These are phyloP conservation scores for Leptographium galeiforme DNA, from an alignment of 2,329 filamentous ascomycete species.

Conservation along the genomic window DNA sequence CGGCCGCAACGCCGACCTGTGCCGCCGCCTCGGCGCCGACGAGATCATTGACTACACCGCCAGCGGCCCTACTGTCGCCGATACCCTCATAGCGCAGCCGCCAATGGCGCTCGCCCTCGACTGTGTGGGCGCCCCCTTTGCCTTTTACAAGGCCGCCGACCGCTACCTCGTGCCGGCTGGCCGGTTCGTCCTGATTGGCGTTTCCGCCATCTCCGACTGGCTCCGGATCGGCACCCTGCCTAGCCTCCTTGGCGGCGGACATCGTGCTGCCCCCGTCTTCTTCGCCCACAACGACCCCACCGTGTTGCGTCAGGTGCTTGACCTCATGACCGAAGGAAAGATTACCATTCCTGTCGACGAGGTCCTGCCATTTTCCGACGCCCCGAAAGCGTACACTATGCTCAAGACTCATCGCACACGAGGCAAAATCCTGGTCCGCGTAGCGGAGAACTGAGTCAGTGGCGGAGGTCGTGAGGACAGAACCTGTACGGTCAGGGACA, in stretches of 20 bases:
- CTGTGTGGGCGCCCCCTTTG: slow-evolving; percentile 11
- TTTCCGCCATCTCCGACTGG: neutral
- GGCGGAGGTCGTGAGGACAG: too few relatives aligned
- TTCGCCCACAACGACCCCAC: slow-evolving; percentile 5
- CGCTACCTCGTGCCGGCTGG: slow-evolving; percentile 10
- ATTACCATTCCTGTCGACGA: slow-evolving; percentile 13
- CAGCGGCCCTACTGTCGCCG: neutral
- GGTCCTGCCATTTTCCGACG: slow-evolving; percentile 12
- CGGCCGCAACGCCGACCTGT: slow-evolving; percentile 19
- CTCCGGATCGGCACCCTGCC: slow-evolving; percentile 9
- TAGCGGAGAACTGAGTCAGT: neutral
- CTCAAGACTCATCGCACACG: slow-evolving; percentile 5
- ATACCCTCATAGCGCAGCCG: slow-evolving; percentile 1
- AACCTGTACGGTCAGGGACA: too few relatives aligned
- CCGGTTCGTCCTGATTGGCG: slow-evolving; percentile 13
- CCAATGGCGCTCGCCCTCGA: slow-evolving; percentile 17
- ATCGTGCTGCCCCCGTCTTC: slow-evolving; percentile 5
- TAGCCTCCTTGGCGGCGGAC: slow-evolving; percentile 10
- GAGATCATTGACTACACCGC: slow-evolving; percentile 22
- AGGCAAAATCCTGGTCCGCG: slow-evolving; percentile 16
- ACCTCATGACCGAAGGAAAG: slow-evolving; percentile 16
- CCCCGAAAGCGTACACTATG: slow-evolving; percentile 13
- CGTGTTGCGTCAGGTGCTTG: slow-evolving; percentile 7
- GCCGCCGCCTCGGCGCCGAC: slow-evolving; percentile 21
- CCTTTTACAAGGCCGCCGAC: slow-evolving; percentile 12